Evolutionary conservation across 139 green algal genomes (phyloP), one percentile per base, ranked within the genome.

Genomic region (Gonium pectorale): DNA sequence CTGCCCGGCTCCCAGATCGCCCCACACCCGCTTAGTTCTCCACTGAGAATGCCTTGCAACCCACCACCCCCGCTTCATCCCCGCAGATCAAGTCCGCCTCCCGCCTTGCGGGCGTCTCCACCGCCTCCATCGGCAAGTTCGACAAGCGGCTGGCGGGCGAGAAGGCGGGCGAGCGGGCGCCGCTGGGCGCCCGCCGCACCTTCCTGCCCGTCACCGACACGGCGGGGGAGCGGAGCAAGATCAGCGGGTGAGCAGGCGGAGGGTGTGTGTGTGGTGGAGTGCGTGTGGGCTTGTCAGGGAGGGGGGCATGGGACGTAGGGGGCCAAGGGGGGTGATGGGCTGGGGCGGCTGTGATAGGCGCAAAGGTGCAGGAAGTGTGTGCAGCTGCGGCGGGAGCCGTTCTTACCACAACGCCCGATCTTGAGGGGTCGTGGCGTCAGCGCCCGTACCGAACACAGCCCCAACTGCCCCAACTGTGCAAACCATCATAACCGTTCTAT

Each of bases 121-220:
- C 97, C 4, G 97, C 96, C 0, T 97, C 92, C 24, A 94, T 98
- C 88, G 97, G 97, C 84, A 99, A 99, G 89, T 99, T 98, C 89
- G 96, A 99, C 89, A 87, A 87, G 51, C 63, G 87, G 64, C 88
- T 96, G n/a, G 82, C 41, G 64, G 88, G 85, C 7, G 88, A 92
- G 69, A 89, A 89, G 75, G 40, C 60, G 1, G 85, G 83, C 24
- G 88, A 92, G 80, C 85, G 88, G 26, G 38, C 51, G 37, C 84
- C 80, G 21, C 59, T 88, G 35, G 88, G 80, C 79, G 94, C 96
- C 91, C 88, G 91, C 19, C 90, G 90, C n/a, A 91, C 93, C 72
- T 88, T 94, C 51, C 8, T 87, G 51, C 38, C 89, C 2, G 90
- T 94, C 19, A 90, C 91, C 0, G 90, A 94, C 74, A 90, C 81